phyloP scores from a whole-genome alignment of 2,329 filamentous ascomycete species.

The Diaporthe sp. region DNA sequence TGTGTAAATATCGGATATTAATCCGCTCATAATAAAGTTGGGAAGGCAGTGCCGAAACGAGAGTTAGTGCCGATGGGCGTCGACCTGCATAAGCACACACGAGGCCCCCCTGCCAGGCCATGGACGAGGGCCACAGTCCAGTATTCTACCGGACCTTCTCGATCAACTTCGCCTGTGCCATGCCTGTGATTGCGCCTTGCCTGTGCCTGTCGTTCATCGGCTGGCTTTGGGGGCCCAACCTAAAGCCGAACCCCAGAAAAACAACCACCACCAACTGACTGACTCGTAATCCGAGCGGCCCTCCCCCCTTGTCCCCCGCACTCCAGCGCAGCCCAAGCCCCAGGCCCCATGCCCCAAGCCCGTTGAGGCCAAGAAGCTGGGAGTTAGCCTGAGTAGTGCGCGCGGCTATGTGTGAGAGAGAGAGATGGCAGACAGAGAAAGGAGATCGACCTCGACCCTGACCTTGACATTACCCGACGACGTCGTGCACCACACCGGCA shows the following conservation, averaged over 20 bases:
- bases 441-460: constrained; percentile 11
- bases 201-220: not conserved
- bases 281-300: constrained; percentile 23
- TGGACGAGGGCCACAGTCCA: not conserved
- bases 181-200: not conserved
- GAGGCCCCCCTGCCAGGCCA: constrained; percentile 3
- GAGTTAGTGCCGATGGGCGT: constrained; percentile 10
- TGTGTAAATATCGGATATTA: constrained; percentile 4
- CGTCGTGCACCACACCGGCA: constrained; percentile 18
- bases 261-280: not conserved
- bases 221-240: not conserved
- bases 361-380: constrained; percentile 28
- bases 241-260: not conserved
- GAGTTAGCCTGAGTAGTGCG: constrained; percentile 27
- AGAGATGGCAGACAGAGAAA: not conserved
- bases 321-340: constrained; percentile 16
- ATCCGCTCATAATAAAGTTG: not conserved
- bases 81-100: constrained; percentile 19
- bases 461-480: constrained; percentile 25
- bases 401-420: not conserved
- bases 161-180: not conserved
- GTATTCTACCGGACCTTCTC: constrained; percentile 5
- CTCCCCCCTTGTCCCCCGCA: constrained; percentile 29
- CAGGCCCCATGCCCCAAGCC: constrained; percentile 11
- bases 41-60: constrained; percentile 10